These are phyloP conservation scores for Metschnikowia peoriensis DNA, from an alignment of 805 yeast genomes.

Conservation along the genomic window DNA sequence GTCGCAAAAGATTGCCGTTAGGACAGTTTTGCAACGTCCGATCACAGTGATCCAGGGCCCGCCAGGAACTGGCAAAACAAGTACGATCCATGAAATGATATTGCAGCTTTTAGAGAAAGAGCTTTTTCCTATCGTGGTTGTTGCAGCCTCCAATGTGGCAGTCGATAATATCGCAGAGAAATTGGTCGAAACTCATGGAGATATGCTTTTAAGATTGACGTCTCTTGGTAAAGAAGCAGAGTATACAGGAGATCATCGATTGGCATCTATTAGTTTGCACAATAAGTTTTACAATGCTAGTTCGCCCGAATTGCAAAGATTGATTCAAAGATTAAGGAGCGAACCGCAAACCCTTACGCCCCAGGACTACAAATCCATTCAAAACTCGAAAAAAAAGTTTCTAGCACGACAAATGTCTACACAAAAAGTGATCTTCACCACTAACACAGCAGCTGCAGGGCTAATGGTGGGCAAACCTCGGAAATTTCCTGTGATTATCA, in stretches of 20 bases:
- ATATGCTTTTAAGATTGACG: constrained; percentile 55
- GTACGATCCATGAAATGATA: constrained; percentile 81
- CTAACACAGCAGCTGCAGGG: constrained; percentile 69
- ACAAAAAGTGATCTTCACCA: constrained; percentile 61
- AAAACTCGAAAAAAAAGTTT: constrained; percentile 49
- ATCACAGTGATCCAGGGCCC: constrained; percentile 96
- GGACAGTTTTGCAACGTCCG: constrained; percentile 64
- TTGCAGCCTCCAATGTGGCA: constrained; percentile 75
- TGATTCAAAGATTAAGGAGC: constrained; percentile 42
- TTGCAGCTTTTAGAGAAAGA: constrained; percentile 22
- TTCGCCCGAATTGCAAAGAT: constrained; percentile 44
- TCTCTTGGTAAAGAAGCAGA: constrained; percentile 61
- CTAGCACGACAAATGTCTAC: constrained; percentile 42
- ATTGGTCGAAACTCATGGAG: constrained; percentile 48
- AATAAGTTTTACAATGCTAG: constrained; percentile 53
- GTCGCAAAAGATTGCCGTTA: constrained; percentile 60
- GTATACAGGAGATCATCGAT: constrained; percentile 54
- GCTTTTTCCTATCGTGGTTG: constrained; percentile 65
- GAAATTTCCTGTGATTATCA: constrained; percentile 62
- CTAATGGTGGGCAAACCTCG: constrained; percentile 53
- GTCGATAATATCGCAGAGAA: constrained; percentile 76
- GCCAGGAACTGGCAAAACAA: constrained; percentile 98
- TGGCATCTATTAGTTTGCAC: constrained; percentile 62
- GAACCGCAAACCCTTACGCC: neutral
- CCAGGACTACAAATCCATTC: constrained; percentile 20